Base-by-base conservation (phyloP, 345 rosid genomes). In the Brassica juncea region DNA sequence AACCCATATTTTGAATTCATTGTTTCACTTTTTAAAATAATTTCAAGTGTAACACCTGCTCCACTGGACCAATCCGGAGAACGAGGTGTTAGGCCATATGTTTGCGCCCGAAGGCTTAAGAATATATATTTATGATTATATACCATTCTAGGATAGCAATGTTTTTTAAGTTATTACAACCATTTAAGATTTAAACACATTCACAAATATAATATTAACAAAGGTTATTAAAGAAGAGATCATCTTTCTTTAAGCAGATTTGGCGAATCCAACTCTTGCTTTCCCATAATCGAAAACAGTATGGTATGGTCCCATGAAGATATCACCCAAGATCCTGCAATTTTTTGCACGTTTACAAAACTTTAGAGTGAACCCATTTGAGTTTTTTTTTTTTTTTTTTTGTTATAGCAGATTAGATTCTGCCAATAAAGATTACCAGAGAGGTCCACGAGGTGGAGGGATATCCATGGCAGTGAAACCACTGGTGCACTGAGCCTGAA, bases 261-360 rank as follows among this genome's bases (percentile, higher is more conserved):
- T 93, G 0, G 99, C 97, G 14, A 94, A 94, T 68, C 99, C 99
- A 68, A 92, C 90, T 74, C 83, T 85, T 84, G 81, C 75, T 74
- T 94, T 86, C 27, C 89, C 94, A 4, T 86, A 94, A 86, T 94
- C 98, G 7, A 92, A 92, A 14, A 94, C 97, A 1, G 97, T 91
- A 57, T 94, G 98, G 80, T 83, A 94, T 66, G 75, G 86, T 88
- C 98, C 98, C 98, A 92, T 90, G 86, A 94, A 92, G 54, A 92
- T 85, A 85, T 94, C 97, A 59, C 98, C 98, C 86, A 92, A 58
- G 67, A 94, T 94, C 98, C 98, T 92, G 90, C 77, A 83, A 55
- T 76, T 6, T 6, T 75, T 67, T 2, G 2, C 71, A 37, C 2
- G 25, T 11, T 8, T 76, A 70, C 12, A 71, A 12, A 14, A 2